These are phyloP conservation scores for Rhizopogon roseolus DNA, from an alignment of 768 basidiomycete species.

Conservation along the genomic window DNA sequence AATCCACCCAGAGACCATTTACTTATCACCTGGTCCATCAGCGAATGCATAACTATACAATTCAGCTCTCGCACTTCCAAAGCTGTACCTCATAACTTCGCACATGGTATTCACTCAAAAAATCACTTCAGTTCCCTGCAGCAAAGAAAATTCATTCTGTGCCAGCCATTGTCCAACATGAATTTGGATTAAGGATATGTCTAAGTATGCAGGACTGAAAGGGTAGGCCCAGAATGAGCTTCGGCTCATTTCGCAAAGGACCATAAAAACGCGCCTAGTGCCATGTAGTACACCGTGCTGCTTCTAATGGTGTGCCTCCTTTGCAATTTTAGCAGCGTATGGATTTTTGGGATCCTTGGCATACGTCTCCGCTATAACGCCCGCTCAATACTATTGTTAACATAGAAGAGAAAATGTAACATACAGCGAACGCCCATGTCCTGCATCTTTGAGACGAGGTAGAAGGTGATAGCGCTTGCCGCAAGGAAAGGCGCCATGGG, in stretches of 20 bases:
- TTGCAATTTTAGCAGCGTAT: conserved; percentile 73
- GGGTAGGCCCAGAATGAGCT: neutral
- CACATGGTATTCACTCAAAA: neutral
- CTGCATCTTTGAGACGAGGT: conserved; percentile 63
- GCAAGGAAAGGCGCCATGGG: conserved; percentile 81
- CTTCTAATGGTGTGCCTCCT: conserved; percentile 42
- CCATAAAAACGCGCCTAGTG: neutral
- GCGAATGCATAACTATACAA: too few relatives aligned
- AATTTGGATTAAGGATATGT: neutral
- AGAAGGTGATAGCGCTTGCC: conserved; percentile 60
- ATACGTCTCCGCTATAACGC: conserved; percentile 51
- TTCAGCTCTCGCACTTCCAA: neutral
- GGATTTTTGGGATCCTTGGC: conserved; percentile 80
- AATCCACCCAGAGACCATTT: too few relatives aligned
- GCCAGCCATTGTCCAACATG: neutral
- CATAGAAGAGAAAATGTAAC: conserved; percentile 25
- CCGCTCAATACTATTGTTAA: conserved; percentile 1
- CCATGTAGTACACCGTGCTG: neutral
- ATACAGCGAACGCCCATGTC: conserved; percentile 66
- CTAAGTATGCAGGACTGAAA: neutral
- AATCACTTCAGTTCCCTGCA: neutral
- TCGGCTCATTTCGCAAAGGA: neutral
- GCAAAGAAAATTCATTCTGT: neutral
- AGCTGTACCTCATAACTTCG: too few relatives aligned
- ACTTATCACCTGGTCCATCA: too few relatives aligned